Evolutionary conservation across 768 basidiomycete genomes (phyloP).

Genomic region (Amanita muscaria): DNA sequence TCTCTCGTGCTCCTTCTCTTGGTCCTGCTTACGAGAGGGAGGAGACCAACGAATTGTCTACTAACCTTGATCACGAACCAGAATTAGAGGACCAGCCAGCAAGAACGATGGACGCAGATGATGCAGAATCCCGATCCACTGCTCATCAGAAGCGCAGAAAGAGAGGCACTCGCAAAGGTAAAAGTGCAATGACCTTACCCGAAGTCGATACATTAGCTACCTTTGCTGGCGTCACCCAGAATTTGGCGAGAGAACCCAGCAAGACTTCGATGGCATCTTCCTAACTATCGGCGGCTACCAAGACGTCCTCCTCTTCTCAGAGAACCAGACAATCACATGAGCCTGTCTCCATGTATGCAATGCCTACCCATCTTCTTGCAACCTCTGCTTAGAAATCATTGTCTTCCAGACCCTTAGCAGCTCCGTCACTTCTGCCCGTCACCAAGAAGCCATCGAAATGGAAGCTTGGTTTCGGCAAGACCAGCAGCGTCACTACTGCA

Average conservation of each 20-base stretch:
- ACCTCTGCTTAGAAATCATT: slow-evolving; percentile 15
- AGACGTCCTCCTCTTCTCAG: slow-evolving; percentile 19
- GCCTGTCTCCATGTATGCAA: slow-evolving; percentile 36
- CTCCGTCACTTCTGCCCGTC: slow-evolving; percentile 24
- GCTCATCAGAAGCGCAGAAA: slow-evolving; percentile 77
- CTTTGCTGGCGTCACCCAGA: slow-evolving; percentile 73
- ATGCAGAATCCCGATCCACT: slow-evolving; percentile 45
- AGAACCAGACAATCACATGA: slow-evolving; percentile 28
- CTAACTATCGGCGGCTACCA: slow-evolving; percentile 23
- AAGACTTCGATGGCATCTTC: slow-evolving; percentile 45
- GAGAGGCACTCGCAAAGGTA: slow-evolving; percentile 79
- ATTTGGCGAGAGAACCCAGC: slow-evolving; percentile 78
- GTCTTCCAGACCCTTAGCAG: slow-evolving; percentile 9
- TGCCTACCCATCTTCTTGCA: slow-evolving; percentile 28
- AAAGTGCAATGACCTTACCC: slow-evolving; percentile 38
- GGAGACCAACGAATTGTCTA: slow-evolving; percentile 38
- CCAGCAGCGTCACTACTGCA: slow-evolving; percentile 29
- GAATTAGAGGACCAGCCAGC: slow-evolving; percentile 27
- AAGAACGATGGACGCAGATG: slow-evolving; percentile 14
- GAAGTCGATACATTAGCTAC: slow-evolving; percentile 55
- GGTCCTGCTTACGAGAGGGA: slow-evolving; percentile 40
- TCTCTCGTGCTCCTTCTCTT: slow-evolving; percentile 59
- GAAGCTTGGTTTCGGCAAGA: slow-evolving; percentile 71
- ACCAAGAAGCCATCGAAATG: slow-evolving; percentile 82
- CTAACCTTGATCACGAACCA: slow-evolving; percentile 45